Base-by-base conservation (phyloP, 1,284 basidiomycete genomes). In the Boletus putidus region DNA sequence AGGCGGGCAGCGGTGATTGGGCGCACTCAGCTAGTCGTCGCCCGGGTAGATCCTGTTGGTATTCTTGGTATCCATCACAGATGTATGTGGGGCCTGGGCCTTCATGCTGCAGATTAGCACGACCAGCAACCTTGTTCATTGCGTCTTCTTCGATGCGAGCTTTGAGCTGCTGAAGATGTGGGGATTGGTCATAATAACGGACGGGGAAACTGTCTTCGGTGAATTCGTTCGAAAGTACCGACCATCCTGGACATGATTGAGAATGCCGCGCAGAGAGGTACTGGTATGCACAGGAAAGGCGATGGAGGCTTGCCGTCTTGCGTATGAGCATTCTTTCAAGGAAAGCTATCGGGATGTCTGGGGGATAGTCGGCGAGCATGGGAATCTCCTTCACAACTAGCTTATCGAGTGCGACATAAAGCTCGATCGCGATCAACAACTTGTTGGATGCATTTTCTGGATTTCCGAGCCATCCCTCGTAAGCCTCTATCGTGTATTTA, bases 391-490 rank as follows among this genome's bases (percentile, higher is more conserved):
- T 31, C 16, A 33, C 15, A 42, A 23, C 40, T 23, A 42, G 21
- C 40, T 42, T 42, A 1, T 57, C 55, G 62, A 16, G 46, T 40
- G 0, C 54, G 7, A 47, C 80, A 81, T 1, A 68, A 58, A 15
- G 40, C 40, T 42, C 40, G 9, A 42, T 42, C 14, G 0, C 2
- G 2, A 21, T 42, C 21, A 42, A 16, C 4, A 23, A 15, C 21
- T 1, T 4, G 14, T 15, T 15, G 15, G 40, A 42, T 0, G 0
- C 0, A 75, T 59, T 0, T 58, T 81, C 78, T n/a, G 77, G 73
- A 59, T 75, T 29, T 6, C 9, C 29, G 9, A 5, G 29, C 6
- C 29, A 9, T 9, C 9, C 9, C 36, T 16, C 36, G 9, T 18
- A 16, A 37, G 36, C 36, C 36, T 37, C 9, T 18, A 11, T 11